phyloP scores from a whole-genome alignment of 495 filamentous ascomycete genomes.

The Annulohypoxylon nitens region DNA sequence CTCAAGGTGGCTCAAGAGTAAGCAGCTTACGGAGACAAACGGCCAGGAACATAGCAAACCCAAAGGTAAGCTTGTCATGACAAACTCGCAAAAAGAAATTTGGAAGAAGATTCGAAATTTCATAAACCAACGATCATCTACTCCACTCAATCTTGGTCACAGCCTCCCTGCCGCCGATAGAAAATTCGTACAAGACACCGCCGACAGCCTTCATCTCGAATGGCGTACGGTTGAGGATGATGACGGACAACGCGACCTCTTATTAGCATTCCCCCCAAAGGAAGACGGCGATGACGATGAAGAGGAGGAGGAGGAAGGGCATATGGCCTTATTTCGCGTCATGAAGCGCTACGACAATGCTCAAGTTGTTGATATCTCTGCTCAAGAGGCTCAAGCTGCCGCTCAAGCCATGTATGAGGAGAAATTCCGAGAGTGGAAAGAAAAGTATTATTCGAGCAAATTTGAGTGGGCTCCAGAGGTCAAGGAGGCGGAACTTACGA shows the following conservation, averaged over 20 bases:
- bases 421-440: conserved; percentile 92
- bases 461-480: conserved; percentile 86
- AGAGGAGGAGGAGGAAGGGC: conserved; percentile 87
- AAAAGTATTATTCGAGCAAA: conserved; percentile 90
- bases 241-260: conserved; percentile 81
- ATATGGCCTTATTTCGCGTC: conserved; percentile 83
- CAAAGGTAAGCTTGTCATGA: conserved; percentile 77
- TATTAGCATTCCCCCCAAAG: conserved; percentile 75
- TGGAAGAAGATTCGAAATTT: conserved; percentile 86
- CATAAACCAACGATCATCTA: conserved; percentile 70
- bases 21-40: conserved; percentile 67
- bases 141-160: conserved; percentile 76
- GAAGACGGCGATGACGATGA: conserved; percentile 65
- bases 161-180: conserved; percentile 86
- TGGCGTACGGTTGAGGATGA: conserved; percentile 86
- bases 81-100: conserved; percentile 82
- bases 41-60: conserved; percentile 73
- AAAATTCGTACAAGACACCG: conserved; percentile 90
- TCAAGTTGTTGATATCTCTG: conserved; percentile 81
- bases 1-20: conserved; percentile 89
- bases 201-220: conserved; percentile 81
- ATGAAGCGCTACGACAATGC: conserved; percentile 92
- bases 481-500: conserved; percentile 82
- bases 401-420: conserved; percentile 86
- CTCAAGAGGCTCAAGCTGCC: conserved; percentile 80